A percentile compares a stretch with the other conserved stretches of the same genome.
These are phyloP conservation scores for Sinapis alba DNA, from an alignment of 441 rosid genomes.

Conservation along the genomic window DNA sequence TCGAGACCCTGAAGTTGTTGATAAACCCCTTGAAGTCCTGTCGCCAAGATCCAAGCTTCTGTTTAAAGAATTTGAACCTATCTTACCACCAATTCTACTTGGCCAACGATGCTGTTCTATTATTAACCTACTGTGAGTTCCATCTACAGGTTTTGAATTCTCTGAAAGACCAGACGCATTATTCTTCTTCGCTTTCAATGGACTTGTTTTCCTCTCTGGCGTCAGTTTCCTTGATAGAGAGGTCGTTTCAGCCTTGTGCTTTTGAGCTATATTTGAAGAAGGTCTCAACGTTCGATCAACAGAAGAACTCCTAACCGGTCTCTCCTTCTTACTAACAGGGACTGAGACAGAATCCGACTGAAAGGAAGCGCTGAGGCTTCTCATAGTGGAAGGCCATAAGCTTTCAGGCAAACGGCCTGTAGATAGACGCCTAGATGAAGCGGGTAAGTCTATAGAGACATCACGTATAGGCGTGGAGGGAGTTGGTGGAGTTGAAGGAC, in stretches of 20 bases:
- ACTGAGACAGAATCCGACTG: slow-evolving; percentile 87
- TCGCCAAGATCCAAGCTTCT: slow-evolving; percentile 67
- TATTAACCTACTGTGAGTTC: slow-evolving; percentile 63
- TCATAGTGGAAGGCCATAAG: slow-evolving; percentile 99
- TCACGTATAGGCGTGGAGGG: slow-evolving; percentile 79
- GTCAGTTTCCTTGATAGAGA: slow-evolving; percentile 59
- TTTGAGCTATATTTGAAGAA: slow-evolving; percentile 79
- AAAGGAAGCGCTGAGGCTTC: slow-evolving; percentile 94
- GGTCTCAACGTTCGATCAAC: slow-evolving; percentile 79
- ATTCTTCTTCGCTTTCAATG: slow-evolving; percentile 73
- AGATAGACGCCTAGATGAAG: slow-evolving; percentile 64
- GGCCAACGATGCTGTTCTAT: slow-evolving; percentile 97
- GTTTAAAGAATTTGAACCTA: slow-evolving; percentile 52
- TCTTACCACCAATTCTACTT: slow-evolving; percentile 69
- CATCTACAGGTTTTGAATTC: slow-evolving; percentile 86
- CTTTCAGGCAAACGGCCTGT: slow-evolving; percentile 77
- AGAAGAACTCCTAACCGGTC: slow-evolving; percentile 55
- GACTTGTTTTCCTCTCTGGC: slow-evolving; percentile 83
- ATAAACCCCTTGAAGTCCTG: slow-evolving; percentile 46
- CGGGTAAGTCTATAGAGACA: slow-evolving; percentile 53
- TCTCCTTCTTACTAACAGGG: slow-evolving; percentile 87
- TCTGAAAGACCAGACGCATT: slow-evolving; percentile 75
- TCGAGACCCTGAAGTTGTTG: slow-evolving; percentile 47
- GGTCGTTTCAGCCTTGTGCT: slow-evolving; percentile 59
- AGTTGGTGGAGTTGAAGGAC: slow-evolving; percentile 73